These are phyloP conservation scores for Euphorbia celastroides DNA, from an alignment of 441 rosid genomes.

Conservation along the genomic window DNA sequence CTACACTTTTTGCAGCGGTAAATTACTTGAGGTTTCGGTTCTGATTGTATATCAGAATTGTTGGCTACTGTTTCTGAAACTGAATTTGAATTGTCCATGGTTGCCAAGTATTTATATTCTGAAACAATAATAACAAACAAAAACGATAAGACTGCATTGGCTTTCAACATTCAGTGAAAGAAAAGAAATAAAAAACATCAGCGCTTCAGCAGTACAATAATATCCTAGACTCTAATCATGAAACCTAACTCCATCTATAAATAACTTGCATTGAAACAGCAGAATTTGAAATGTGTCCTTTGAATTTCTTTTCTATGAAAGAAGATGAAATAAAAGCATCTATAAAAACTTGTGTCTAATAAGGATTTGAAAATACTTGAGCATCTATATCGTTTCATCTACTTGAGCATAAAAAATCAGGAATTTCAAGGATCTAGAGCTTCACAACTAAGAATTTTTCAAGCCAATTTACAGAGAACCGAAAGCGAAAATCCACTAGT, in stretches of 20 bases:
- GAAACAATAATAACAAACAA: not conserved
- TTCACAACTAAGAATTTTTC: not conserved
- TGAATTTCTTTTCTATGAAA: not conserved
- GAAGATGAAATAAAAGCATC: not conserved
- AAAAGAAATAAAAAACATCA: not conserved
- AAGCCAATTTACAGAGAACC: not conserved
- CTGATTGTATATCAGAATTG: constrained; percentile 21
- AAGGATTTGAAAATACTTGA: not conserved
- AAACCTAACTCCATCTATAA: not conserved
- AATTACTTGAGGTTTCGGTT: constrained; percentile 41
- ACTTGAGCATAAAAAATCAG: not conserved
- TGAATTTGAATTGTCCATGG: not conserved
- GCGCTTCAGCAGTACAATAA: not conserved
- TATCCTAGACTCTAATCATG: not conserved
- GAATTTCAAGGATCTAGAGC: not conserved
- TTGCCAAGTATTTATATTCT: not conserved
- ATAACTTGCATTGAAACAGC: not conserved
- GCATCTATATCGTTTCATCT: not conserved
- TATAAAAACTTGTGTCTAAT: no score
- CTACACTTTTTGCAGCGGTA: constrained; percentile 80
- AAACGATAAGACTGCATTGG: not conserved
- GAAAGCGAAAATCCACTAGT: not conserved
- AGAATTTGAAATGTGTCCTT: not conserved
- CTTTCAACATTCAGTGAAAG: not conserved
- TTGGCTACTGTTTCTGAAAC: constrained; percentile 21